phyloP scores from a whole-genome alignment of 164 flowering plant species.

The Saururus chinensis region DNA sequence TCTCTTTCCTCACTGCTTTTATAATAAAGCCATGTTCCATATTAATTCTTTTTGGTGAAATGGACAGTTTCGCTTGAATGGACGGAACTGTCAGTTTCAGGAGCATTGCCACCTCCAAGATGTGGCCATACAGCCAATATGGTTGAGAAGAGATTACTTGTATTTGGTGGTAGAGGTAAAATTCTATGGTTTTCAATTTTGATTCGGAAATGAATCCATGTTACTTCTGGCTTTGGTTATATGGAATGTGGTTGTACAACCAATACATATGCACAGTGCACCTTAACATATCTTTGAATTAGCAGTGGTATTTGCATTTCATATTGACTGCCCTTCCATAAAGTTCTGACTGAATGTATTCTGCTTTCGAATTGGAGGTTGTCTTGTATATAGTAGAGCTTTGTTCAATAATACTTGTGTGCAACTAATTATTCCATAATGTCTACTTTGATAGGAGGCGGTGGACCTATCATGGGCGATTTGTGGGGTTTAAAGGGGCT shows the following conservation, averaged over 20 bases:
- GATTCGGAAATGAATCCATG: not conserved
- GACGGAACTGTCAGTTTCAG: constrained; percentile 73
- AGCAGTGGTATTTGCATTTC: too few relatives aligned
- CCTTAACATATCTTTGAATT: too few relatives aligned
- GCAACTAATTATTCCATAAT: too few relatives aligned
- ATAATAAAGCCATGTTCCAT: not conserved
- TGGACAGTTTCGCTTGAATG: constrained; percentile 88
- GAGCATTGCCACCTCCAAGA: constrained; percentile 82
- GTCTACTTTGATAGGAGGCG: constrained; percentile 51
- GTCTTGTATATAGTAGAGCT: too few relatives aligned
- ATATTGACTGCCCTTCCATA: too few relatives aligned
- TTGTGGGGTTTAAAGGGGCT: constrained; percentile 98
- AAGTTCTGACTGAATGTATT: too few relatives aligned
- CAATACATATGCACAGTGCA: too few relatives aligned
- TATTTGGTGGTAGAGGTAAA: constrained; percentile 97
- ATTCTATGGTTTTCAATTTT: not conserved
- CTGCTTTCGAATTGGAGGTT: too few relatives aligned
- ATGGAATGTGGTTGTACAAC: too few relatives aligned
- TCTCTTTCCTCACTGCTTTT: too few relatives aligned
- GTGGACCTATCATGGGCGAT: constrained; percentile 98
- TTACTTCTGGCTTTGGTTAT: too few relatives aligned
- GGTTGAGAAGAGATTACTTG: constrained; percentile 90
- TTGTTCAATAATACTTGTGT: too few relatives aligned
- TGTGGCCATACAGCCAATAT: constrained; percentile 97
- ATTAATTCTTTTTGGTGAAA: not conserved